Percentiles rank a stretch among this genome's conserved stretches.
phyloP scores from a whole-genome alignment of 192 early-diverging fungal species.

The Endogone sp. region DNA sequence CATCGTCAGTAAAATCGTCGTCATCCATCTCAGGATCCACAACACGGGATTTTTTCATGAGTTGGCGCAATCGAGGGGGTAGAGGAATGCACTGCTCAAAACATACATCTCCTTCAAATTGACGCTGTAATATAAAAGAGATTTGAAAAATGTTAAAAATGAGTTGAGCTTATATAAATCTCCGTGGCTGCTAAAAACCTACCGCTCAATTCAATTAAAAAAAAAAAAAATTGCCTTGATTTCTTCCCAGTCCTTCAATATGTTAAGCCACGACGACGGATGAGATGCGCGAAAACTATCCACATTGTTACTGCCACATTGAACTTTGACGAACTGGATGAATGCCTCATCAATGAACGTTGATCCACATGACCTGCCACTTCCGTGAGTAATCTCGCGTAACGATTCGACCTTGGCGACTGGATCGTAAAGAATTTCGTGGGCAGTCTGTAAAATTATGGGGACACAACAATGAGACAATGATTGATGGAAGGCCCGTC shows the following conservation, averaged over 20 bases:
- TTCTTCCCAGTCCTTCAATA: not conserved
- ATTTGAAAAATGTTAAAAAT: no score
- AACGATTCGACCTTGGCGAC: not conserved
- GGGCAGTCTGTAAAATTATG: not conserved
- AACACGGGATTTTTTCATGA: not conserved
- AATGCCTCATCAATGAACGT: conserved; percentile 25
- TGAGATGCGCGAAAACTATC: not conserved
- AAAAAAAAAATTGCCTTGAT: not conserved
- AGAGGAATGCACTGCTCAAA: not conserved
- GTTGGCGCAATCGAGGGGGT: not conserved
- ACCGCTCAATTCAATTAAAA: no score
- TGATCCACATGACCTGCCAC: conserved; percentile 27
- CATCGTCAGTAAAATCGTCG: not conserved
- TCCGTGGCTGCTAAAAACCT: no score
- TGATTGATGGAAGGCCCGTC: no score
- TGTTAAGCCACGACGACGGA: not conserved
- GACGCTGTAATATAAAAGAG: not conserved
- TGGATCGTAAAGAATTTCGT: not conserved
- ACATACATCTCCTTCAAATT: not conserved
- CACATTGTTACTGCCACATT: not conserved
- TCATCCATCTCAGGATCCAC: not conserved
- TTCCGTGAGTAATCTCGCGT: conserved; percentile 28
- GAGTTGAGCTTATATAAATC: no score
- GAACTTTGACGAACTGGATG: not conserved
- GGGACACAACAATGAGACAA: no score